A percentile compares a stretch with the other conserved stretches of the same genome.
Conservation (phyloP, 495 filamentous ascomycete species). For the Extremus antarcticus region DNA sequence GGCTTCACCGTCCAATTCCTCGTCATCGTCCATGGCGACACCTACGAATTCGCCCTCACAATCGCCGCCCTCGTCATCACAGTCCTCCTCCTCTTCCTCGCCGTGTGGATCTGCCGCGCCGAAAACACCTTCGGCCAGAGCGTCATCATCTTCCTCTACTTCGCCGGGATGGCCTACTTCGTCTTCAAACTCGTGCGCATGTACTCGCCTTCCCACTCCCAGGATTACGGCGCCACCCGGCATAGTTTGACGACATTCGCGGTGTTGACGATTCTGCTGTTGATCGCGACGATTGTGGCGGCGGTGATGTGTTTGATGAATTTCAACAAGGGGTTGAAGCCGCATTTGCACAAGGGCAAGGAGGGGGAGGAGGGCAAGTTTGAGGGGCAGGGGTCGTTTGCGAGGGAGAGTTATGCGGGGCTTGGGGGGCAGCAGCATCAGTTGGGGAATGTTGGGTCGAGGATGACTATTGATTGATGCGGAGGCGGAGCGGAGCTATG, state of each 20-base stretch:
- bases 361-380: conserved; percentile 49
- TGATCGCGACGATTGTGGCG: conserved; percentile 80
- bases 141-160: conserved; percentile 69
- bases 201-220: conserved; percentile 49
- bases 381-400: background rate
- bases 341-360: conserved; percentile 62
- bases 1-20: conserved; percentile 97
- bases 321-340: conserved; percentile 84
- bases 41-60: conserved; percentile 72
- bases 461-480: conserved; percentile 15
- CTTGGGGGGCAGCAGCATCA: background rate
- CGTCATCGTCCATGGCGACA: conserved; percentile 66
- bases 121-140: conserved; percentile 74
- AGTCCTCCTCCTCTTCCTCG: conserved; percentile 71
- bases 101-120: conserved; percentile 71
- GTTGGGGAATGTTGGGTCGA: conserved; percentile 1
- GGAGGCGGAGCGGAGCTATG: no score
- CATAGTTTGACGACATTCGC: conserved; percentile 84
- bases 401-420: background rate
- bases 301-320: conserved; percentile 79
- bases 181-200: conserved; percentile 96
- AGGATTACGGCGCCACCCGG: conserved; percentile 59
- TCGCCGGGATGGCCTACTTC: conserved; percentile 88
- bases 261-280: conserved; percentile 77
- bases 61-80: conserved; percentile 83